Evolutionary conservation across 306 rosid genomes (phyloP), one percentile per base, ranked within the genome.

Genomic region (Benincasa hispida): DNA sequence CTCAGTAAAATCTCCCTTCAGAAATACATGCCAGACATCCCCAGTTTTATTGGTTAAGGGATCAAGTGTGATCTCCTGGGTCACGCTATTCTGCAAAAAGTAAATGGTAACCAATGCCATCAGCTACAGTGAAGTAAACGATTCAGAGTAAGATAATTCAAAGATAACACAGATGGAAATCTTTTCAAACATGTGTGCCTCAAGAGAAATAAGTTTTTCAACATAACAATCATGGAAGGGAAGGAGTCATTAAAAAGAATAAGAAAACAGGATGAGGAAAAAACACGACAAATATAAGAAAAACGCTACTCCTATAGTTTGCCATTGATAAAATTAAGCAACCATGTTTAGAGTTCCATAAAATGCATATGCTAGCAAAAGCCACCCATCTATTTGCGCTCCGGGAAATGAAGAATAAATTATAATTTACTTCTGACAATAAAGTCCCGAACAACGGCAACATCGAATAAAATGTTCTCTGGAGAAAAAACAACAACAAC

Each of bases 11-110:
- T 92, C 96, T 61, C 97, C 98, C 85, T 83, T 84, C 2, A 94
- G 55, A 75, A 92, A 87, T 56, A 90, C 92, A 81, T 92, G 99
- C 98, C 98, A 94, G 41, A 94, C 92, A 83, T 83, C 77, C 35
- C 97, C 98, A 42, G 96, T 91, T 86, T 79, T 89, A 83, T 91
- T 94, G 51, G 83, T 34, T 75, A 77, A 57, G 12, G 95, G 93
- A 81, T 94, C 91, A 30, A 91, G 94, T 37, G 81, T 27, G 80
- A 94, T 81, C 78, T 81, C 83, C 81, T 90, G 91, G 11, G 91
- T 87, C 69, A 92, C 97, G 62, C 77, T 83, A 87, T 88, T 86
- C 98, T 94, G 88, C 86, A 87, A 27, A 78, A 81, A 61, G 83
- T 5, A 18, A 73, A 54, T 30, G 5, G 35, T 35, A 76, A 65